Evolutionary conservation across 2,329 filamentous ascomycete species (phyloP).

Genomic region (Pseudogymnoascus destructans): DNA sequence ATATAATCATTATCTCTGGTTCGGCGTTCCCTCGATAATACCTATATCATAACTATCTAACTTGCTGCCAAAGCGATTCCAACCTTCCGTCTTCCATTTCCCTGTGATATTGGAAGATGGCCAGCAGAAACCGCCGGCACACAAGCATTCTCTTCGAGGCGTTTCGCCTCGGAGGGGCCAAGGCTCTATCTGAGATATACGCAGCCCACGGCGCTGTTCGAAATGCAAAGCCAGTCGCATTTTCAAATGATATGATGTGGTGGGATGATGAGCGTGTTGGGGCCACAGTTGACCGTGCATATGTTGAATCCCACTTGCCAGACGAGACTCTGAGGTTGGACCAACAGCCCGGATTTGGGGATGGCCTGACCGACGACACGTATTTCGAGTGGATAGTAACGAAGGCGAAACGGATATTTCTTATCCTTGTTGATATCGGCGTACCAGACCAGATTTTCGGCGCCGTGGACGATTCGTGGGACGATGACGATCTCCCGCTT

Average conservation of each 20-base stretch:
- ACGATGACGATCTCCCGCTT: constrained; percentile 62
- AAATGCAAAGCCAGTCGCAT: constrained; percentile 1
- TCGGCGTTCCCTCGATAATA: neutral
- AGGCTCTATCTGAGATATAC: constrained; percentile 8
- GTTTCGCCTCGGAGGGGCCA: neutral
- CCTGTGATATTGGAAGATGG: neutral
- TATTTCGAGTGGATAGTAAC: constrained; percentile 68
- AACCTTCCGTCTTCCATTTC: neutral
- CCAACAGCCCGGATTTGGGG: constrained; percentile 51
- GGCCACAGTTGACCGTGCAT: constrained; percentile 53
- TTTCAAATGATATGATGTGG: constrained; percentile 35
- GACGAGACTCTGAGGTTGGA: constrained; percentile 51
- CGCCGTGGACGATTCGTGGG: constrained; percentile 63
- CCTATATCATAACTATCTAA: neutral
- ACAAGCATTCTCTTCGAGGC: neutral
- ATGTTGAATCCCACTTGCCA: constrained; percentile 50
- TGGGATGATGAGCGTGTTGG: constrained; percentile 61
- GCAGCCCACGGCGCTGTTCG: constrained; percentile 4
- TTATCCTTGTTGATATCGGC: constrained; percentile 57
- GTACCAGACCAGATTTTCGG: constrained; percentile 63
- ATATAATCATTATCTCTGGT: neutral
- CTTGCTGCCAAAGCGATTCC: neutral
- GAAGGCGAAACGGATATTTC: constrained; percentile 55
- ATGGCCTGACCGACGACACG: constrained; percentile 53
- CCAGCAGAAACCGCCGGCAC: neutral